Percentiles rank a stretch among this genome's conserved stretches.
Conservation (phyloP, 352 stramenopile species). For the Phytophthora tubulina region DNA sequence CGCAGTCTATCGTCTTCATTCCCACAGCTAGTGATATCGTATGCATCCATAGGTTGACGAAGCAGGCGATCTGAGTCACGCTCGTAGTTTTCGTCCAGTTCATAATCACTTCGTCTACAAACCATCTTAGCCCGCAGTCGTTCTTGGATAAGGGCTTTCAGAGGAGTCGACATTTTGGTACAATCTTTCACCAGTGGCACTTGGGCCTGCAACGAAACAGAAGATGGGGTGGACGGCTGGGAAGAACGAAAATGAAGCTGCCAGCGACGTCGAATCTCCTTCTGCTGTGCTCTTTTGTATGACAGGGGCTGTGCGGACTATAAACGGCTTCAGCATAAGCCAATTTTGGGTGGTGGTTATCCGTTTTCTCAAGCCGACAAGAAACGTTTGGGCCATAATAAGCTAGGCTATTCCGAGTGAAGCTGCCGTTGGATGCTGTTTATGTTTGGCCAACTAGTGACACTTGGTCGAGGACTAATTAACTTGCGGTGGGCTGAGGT, state of each 20-base stretch:
- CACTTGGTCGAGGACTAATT: constrained; percentile 5
- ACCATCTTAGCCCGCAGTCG: constrained; percentile 77
- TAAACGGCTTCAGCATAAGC: constrained; percentile 1
- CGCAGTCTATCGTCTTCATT: background rate
- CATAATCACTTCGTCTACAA: constrained; percentile 36
- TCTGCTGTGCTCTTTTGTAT: background rate
- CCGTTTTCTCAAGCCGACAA: constrained; percentile 3
- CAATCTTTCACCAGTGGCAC: background rate
- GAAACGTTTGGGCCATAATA: constrained; percentile 14
- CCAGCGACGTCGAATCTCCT: constrained; percentile 3
- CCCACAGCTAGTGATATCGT: constrained; percentile 32
- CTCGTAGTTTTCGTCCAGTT: constrained; percentile 34
- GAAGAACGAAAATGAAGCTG: constrained; percentile 39
- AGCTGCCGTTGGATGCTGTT: too few relatives aligned
- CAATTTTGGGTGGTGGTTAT: constrained; percentile 33
- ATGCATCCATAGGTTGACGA: constrained; percentile 27
- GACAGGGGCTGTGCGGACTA: constrained; percentile 13
- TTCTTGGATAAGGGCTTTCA: constrained; percentile 82
- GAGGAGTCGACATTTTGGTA: constrained; percentile 58
- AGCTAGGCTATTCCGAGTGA: constrained; percentile 13
- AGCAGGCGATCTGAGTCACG: constrained; percentile 22
- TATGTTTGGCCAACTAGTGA: background rate
- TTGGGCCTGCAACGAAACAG: background rate
- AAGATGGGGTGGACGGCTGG: constrained; percentile 14
- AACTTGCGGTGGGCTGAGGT: constrained; percentile 13